Evolutionary conservation across 352 stramenopile species (phyloP).

Genomic region (Pythium sukuiense): DNA sequence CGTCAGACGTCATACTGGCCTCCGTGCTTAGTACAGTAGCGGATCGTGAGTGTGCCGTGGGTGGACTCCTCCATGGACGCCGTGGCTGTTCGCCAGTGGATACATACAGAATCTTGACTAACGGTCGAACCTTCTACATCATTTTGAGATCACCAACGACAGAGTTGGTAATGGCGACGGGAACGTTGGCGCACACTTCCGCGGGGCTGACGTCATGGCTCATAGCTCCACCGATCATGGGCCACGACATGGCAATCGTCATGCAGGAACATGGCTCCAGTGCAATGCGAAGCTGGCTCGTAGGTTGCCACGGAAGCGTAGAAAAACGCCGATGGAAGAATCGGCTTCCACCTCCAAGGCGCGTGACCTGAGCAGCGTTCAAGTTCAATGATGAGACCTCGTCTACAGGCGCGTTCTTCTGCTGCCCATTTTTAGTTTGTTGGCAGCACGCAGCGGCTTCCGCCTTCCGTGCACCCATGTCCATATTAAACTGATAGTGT

Average conservation of each 20-base stretch:
- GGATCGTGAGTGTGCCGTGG: no score
- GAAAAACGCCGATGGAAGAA: background rate
- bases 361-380: background rate
- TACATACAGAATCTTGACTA: background rate
- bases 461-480: no score
- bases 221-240: background rate
- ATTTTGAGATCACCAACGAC: background rate
- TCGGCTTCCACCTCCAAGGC: background rate
- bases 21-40: background rate
- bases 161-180: background rate
- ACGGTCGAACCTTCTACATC: background rate
- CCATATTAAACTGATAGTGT: background rate
- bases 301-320: background rate
- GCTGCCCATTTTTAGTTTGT: background rate
- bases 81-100: background rate
- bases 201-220: background rate
- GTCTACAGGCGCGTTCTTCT: background rate
- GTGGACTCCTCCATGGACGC: background rate
- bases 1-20: background rate
- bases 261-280: background rate
- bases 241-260: no score
- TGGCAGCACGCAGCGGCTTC: background rate
- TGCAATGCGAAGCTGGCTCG: background rate
- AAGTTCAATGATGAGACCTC: background rate
- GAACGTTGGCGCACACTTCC: background rate